These are phyloP conservation scores for Camellia sinensis DNA, from an alignment of 148 eudicot species.

Conservation along the genomic window DNA sequence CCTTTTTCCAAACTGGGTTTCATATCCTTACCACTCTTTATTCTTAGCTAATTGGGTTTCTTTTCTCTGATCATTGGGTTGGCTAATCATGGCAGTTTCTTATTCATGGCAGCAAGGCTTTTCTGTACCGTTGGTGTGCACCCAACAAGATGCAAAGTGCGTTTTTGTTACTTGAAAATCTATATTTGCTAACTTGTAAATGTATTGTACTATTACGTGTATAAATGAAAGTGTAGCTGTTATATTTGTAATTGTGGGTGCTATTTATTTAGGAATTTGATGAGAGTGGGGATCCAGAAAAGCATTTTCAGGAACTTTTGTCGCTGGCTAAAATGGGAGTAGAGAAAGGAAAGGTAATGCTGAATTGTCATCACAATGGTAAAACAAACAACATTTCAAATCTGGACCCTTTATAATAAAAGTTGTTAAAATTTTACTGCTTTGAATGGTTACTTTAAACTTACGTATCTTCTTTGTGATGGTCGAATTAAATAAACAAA, in stretches of 20 bases:
- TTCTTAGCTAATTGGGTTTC: background rate
- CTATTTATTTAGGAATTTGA: slow-evolving; percentile 74
- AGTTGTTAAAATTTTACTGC: background rate
- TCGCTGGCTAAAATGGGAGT: slow-evolving; percentile 81
- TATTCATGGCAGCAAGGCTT: slow-evolving; percentile 65
- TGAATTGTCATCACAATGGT: background rate
- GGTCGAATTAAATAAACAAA: background rate
- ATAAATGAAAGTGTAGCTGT: slow-evolving; percentile 9
- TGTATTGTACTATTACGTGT: background rate
- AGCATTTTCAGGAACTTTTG: slow-evolving; percentile 76
- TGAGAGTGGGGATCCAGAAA: slow-evolving; percentile 91
- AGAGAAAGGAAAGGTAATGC: slow-evolving; percentile 87
- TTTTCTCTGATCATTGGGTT: slow-evolving; percentile 7
- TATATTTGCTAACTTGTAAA: background rate
- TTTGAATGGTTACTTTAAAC: background rate
- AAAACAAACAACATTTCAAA: background rate
- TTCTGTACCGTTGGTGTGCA: slow-evolving; percentile 99
- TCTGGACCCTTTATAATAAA: background rate
- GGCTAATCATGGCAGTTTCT: slow-evolving; percentile 18
- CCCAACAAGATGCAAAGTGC: slow-evolving; percentile 94
- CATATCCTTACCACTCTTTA: background rate
- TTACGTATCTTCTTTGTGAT: background rate
- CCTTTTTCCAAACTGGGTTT: background rate
- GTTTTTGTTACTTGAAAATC: slow-evolving; percentile 12
- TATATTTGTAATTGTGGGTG: background rate